Evolutionary conservation across 306 rosid species (phyloP).

Genomic region (Cucurbita moschata): DNA sequence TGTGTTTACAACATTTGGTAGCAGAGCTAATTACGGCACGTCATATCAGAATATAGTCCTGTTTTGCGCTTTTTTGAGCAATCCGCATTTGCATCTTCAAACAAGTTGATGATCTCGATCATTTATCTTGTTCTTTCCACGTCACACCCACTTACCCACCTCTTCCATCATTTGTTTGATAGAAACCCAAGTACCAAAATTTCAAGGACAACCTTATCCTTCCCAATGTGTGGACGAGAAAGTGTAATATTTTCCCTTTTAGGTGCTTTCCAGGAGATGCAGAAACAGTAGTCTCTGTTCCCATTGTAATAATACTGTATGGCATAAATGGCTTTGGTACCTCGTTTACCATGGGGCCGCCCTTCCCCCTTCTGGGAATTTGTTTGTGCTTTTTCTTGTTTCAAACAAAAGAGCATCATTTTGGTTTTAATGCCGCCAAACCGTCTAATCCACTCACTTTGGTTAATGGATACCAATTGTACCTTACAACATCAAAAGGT

Average conservation of each 20-base stretch:
- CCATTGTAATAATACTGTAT: neutral
- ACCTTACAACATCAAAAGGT: neutral
- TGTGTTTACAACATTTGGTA: neutral
- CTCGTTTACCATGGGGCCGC: too few relatives aligned
- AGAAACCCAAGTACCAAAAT: neutral
- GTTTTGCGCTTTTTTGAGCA: neutral
- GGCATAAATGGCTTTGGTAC: too few relatives aligned
- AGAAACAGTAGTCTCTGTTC: slow-evolving; percentile 2
- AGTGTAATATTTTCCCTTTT: neutral
- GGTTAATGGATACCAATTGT: slow-evolving; percentile 1
- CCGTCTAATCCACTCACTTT: slow-evolving; percentile 2
- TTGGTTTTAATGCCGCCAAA: slow-evolving; percentile 3
- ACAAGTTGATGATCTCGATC: too few relatives aligned
- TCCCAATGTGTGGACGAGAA: neutral
- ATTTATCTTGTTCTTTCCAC: neutral
- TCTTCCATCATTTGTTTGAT: neutral
- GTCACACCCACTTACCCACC: neutral
- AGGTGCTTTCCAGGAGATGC: slow-evolving; percentile 1
- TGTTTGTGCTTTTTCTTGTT: neutral
- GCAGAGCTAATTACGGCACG: neutral
- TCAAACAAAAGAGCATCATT: neutral
- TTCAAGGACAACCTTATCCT: neutral
- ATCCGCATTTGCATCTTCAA: neutral
- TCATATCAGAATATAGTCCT: neutral
- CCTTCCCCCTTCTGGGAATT: too few relatives aligned